Evolutionary conservation across 1,284 basidiomycete species (phyloP).

Genomic region (Moesziomyces aphidis): DNA sequence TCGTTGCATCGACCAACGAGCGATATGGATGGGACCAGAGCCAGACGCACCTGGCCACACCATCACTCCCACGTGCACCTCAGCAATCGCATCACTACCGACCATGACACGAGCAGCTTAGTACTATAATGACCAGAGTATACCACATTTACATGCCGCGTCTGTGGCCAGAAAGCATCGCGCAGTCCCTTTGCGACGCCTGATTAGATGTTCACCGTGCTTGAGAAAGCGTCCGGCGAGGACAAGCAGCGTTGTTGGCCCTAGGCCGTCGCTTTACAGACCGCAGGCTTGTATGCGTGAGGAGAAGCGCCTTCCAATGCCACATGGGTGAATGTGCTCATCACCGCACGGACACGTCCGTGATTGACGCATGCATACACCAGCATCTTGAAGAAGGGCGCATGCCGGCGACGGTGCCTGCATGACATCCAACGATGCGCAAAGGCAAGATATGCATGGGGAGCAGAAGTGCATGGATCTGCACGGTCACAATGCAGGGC

Average conservation of each 20-base stretch:
- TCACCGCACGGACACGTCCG: no score
- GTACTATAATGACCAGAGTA: not conserved
- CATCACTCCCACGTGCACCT: constrained; percentile 7
- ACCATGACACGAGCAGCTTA: not conserved
- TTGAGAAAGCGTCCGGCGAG: not conserved
- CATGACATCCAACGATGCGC: no score
- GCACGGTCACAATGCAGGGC: not conserved
- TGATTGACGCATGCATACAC: no score
- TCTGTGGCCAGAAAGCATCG: not conserved
- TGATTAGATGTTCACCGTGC: not conserved
- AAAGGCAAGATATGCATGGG: not conserved
- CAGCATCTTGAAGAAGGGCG: no score
- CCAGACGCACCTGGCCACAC: not conserved
- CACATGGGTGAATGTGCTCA: no score
- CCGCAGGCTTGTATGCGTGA: no score
- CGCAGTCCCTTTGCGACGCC: not conserved
- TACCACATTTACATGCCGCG: not conserved
- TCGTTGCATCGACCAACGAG: constrained; percentile 22
- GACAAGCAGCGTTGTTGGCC: no score
- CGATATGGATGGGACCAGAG: constrained; percentile 18
- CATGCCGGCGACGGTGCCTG: no score
- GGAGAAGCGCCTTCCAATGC: no score
- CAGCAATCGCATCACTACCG: constrained; percentile 22
- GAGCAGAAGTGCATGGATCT: not conserved
- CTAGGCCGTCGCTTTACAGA: no score